Percentiles rank a stretch among this genome's conserved stretches.
Evolutionary conservation across 371 early-diverging fungal species (phyloP).

Genomic region (Circinella umbellata): DNA sequence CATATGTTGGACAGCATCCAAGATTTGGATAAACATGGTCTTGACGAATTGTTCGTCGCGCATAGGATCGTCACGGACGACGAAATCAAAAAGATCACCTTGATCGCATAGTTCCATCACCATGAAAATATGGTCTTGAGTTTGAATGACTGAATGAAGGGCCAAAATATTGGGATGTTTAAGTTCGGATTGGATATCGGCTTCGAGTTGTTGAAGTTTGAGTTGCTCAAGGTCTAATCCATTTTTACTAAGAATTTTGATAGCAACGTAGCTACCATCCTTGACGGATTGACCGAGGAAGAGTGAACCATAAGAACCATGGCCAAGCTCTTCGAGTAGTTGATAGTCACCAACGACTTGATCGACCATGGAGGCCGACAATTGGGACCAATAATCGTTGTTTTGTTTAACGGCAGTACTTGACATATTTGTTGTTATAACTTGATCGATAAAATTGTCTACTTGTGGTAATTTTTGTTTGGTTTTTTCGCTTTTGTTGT

Average conservation of each 20-base stretch:
- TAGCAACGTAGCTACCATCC: constrained; percentile 53
- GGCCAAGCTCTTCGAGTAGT: constrained; percentile 59
- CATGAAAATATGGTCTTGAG: constrained; percentile 49
- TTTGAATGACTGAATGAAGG: constrained; percentile 54
- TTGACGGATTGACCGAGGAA: constrained; percentile 54
- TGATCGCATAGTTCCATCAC: constrained; percentile 65
- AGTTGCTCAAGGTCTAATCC: constrained; percentile 65
- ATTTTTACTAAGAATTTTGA: constrained; percentile 72
- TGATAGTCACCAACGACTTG: constrained; percentile 33
- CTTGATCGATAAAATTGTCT: neutral
- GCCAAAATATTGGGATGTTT: constrained; percentile 68
- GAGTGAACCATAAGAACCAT: constrained; percentile 63
- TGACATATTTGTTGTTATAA: neutral
- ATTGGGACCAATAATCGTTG: constrained; percentile 37
- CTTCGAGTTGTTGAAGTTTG: constrained; percentile 72
- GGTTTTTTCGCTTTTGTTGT: no score
- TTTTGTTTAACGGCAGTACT: neutral
- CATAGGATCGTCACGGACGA: constrained; percentile 34
- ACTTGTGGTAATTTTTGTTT: no score
- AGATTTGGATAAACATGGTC: constrained; percentile 52
- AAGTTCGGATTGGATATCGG: constrained; percentile 69
- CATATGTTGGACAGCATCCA: constrained; percentile 57
- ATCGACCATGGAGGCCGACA: constrained; percentile 38
- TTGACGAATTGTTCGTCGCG: constrained; percentile 39
- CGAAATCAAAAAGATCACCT: constrained; percentile 66